Base-by-base conservation (phyloP, 129 eudicot species). In the Ambrosia artemisiifolia region DNA sequence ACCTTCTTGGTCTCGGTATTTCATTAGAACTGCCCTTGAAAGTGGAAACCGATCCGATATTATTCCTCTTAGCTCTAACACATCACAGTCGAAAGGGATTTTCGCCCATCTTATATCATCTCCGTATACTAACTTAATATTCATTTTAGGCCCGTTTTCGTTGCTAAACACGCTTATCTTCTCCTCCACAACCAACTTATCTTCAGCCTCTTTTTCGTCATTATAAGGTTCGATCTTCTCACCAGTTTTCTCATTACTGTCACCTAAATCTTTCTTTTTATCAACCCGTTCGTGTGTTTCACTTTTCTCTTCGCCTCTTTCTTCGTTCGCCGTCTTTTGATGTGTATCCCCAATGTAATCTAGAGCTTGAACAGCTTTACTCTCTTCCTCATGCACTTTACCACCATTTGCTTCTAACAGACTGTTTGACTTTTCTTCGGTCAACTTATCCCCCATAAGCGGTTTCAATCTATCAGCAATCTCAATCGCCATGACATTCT, bases 51-150 rank as follows among this genome's bases (percentile, higher is more conserved):
- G 82, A 14, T 84, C 91, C 18, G 61, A 66, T 69, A 94, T 78
- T 10, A 86, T 79, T 65, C 90, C 96, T 73, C 97, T 72, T 65
- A 90, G 57, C 59, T 74, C 83, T 48, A 86, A 79, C 75, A 94
- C 74, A 67, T 79, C 83, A 78, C 99, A 88, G 59, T 78, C 79
- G 9, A 57, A 32, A 16, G 97, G 99, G 65, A 94, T 63, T 43
- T 90, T 84, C 0, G 96, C 94, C 86, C 91, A 90, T 72, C 99
- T 88, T 76, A 94, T 94, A 75, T 94, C 99, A 28, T 94, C 99
- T 14, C 95, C 96, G 59, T 78, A 88, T n/a, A 94, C 96, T 51
- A 94, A 69, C 65, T 94, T 94, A 32, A 94, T 75, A 19, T 79
- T 77, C 64, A 83, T 85, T 76, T 69, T 79, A 1, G 74, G 75